Evolutionary conservation across 2,329 filamentous ascomycete species (phyloP).

Genomic region (Lecanoromycetidae sp.): DNA sequence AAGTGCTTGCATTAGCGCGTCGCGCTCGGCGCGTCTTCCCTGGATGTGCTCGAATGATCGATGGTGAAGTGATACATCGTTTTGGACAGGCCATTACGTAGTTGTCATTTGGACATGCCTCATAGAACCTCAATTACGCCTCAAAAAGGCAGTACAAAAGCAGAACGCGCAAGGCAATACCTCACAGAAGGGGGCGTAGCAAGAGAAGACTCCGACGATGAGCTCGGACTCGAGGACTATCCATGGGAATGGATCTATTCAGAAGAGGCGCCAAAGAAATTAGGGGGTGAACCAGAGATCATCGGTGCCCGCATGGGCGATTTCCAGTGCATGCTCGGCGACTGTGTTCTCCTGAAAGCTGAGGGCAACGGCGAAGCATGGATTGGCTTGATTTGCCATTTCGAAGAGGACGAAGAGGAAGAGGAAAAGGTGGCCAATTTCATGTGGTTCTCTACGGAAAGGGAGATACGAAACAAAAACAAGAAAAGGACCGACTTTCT

Average conservation of each 20-base stretch:
- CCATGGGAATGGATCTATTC: slow-evolving; percentile 74
- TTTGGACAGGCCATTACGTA: slow-evolving; percentile 4
- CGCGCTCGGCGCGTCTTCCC: slow-evolving; percentile 14
- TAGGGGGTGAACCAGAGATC: slow-evolving; percentile 39
- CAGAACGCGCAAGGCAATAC: slow-evolving; percentile 33
- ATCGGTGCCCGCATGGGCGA: slow-evolving; percentile 69
- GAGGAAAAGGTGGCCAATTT: slow-evolving; percentile 74
- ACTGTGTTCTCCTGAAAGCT: slow-evolving; percentile 76
- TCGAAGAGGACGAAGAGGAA: slow-evolving; percentile 60
- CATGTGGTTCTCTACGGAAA: slow-evolving; percentile 91
- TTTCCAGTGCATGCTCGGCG: slow-evolving; percentile 71
- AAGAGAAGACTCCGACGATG: slow-evolving; percentile 78
- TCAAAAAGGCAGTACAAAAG: slow-evolving; percentile 21
- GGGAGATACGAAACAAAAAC: slow-evolving; percentile 70
- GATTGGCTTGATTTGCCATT: slow-evolving; percentile 80
- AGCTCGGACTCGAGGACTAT: slow-evolving; percentile 59
- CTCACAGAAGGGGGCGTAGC: slow-evolving; percentile 50
- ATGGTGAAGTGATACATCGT: not conserved
- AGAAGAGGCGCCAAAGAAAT: slow-evolving; percentile 22
- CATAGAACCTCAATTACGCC: slow-evolving; percentile 17
- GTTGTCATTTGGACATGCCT: too few relatives aligned
- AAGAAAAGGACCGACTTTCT: slow-evolving; percentile 74
- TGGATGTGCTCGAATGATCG: too few relatives aligned
- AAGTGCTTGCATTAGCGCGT: slow-evolving; percentile 19
- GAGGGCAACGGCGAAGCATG: slow-evolving; percentile 79